phyloP scores from a whole-genome alignment of 768 basidiomycete species.

The Gymnopilus dilepis region DNA sequence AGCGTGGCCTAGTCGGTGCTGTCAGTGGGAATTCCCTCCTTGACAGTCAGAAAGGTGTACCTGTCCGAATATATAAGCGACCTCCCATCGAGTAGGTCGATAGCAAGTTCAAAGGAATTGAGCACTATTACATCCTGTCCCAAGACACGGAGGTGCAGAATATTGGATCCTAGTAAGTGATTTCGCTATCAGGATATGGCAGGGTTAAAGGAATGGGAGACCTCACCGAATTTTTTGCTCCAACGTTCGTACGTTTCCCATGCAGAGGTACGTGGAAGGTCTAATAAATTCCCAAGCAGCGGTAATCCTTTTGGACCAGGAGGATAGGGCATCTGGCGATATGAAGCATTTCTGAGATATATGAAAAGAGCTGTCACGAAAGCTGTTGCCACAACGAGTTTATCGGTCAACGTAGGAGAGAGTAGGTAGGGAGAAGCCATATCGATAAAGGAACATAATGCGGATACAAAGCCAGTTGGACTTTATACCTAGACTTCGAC shows the following conservation, averaged over 20 bases:
- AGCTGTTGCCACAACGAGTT: neutral
- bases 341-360: neutral
- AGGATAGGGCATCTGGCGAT: neutral
- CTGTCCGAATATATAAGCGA: constrained; percentile 49
- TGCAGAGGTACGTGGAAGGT: neutral
- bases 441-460: too few species aligned
- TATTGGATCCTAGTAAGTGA: constrained; percentile 30
- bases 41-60: constrained; percentile 13
- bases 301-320: constrained; percentile 12
- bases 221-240: constrained; percentile 26
- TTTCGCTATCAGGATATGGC: too few species aligned
- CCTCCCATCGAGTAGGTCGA: constrained; percentile 47
- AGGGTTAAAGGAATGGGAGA: too few species aligned
- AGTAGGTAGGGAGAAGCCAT: too few species aligned
- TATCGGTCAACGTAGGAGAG: too few species aligned
- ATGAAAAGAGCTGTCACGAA: neutral
- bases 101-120: constrained; percentile 38
- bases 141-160: constrained; percentile 34
- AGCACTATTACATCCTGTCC: constrained; percentile 42
- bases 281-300: constrained; percentile 9
- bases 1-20: constrained; percentile 27
- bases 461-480: too few species aligned
- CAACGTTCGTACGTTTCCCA: constrained; percentile 19
- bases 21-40: too few species aligned
- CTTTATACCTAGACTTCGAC: too few species aligned